These are phyloP conservation scores for Leccinum brunneo-olivaceum DNA, from an alignment of 1,284 basidiomycete genomes.

Conservation along the genomic window DNA sequence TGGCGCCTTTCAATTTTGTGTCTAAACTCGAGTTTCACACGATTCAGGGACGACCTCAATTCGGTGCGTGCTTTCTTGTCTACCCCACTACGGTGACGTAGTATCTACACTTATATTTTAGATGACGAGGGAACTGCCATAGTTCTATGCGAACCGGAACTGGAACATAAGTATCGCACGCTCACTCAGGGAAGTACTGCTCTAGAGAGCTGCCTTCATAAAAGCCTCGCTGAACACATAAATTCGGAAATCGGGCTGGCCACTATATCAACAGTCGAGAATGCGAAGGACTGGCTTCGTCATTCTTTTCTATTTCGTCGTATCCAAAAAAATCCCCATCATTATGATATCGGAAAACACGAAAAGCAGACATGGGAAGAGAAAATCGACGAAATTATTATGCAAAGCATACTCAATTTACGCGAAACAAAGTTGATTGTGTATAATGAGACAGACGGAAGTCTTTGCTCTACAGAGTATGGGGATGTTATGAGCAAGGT, in stretches of 20 bases:
- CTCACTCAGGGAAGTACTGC: conserved; percentile 63
- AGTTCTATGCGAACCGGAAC: conserved; percentile 72
- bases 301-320: conserved; percentile 80
- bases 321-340: conserved; percentile 72
- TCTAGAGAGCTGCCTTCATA: conserved; percentile 81
- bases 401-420: conserved; percentile 56
- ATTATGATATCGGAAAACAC: conserved; percentile 64
- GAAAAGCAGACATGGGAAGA: conserved; percentile 62
- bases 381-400: conserved; percentile 65
- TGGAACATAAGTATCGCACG: conserved; percentile 65
- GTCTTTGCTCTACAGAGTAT: conserved; percentile 58
- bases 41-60: conserved; percentile 83
- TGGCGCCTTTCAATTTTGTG: background rate
- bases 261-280: conserved; percentile 63
- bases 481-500: conserved; percentile 85
- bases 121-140: conserved; percentile 74
- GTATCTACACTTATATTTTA: no score
- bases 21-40: background rate
- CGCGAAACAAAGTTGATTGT: conserved; percentile 54
- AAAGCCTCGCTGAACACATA: conserved; percentile 80
- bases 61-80: conserved; percentile 43
- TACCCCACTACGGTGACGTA: conserved; percentile 6
- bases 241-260: conserved; percentile 88
- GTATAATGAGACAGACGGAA: conserved; percentile 33
- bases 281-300: conserved; percentile 75